Evolutionary conservation across 345 rosid species (phyloP), one percentile per base, ranked within the genome.

Genomic region (Hibiscus syriacus): DNA sequence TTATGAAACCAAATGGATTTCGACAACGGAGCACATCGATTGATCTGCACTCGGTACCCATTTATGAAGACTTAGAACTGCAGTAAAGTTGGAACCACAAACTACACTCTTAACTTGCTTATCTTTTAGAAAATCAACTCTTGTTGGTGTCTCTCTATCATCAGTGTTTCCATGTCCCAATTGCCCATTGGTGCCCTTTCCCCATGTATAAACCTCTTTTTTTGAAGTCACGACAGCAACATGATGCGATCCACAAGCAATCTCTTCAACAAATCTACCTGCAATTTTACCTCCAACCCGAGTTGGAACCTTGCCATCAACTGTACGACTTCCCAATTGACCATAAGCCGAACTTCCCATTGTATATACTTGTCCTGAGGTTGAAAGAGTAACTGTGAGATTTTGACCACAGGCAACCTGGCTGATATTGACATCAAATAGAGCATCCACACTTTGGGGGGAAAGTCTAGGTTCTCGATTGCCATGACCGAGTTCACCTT

Each of bases 11-110:
- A 71, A 90, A 92, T 57, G 84, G 90, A 73, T 88, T 86, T n/a
- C 75, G 96, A 43, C 98, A 92, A 67, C 84, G 13, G 87, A 84
- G 79, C 96, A 92, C 8, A 82, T 56, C 29, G 90, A 85, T 64
- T 90, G 90, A 74, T 90, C 95, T 58, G 83, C 80, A 66, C 82
- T 82, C 36, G 88, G 71, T 66, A 85, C 80, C 86, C 82, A 79
- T 78, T 83, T 86, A 70, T 90, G 96, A 71, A 82, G 77, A 77
- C 96, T 87, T 67, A 92, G 79, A 29, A 87, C 80, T 74, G 95
- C 87, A 17, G 96, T 87, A 64, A 86, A 85, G 73, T 87, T 92
- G 10, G 88, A 78, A 45, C 98, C 96, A 62, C 98, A 92, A 49
- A 64, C 80, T 60, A 87, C 74, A 77, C 80, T 76, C 78, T 82